Evolutionary conservation across 2,329 filamentous ascomycete genomes (phyloP).

Genomic region (Scedosporium boydii): DNA sequence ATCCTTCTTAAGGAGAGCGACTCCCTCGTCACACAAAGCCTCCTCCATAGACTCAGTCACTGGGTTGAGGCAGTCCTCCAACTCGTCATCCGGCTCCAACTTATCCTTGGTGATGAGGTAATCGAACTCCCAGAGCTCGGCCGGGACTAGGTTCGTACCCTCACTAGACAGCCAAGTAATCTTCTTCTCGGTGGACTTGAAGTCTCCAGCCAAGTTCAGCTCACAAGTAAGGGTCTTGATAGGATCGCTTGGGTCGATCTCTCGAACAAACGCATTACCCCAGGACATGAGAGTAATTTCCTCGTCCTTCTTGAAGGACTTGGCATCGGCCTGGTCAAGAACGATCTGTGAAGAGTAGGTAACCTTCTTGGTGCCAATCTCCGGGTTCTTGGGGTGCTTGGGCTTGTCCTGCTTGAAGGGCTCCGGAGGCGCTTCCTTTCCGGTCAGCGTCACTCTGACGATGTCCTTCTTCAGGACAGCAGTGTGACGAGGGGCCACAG

Average conservation of each 20-base stretch:
- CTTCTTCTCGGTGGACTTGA: constrained; percentile 95
- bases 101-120: constrained; percentile 76
- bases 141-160: constrained; percentile 63
- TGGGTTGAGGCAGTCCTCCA: constrained; percentile 75
- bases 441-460: constrained; percentile 61
- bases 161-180: constrained; percentile 82
- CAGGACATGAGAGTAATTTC: constrained; percentile 96
- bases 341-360: constrained; percentile 65
- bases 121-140: constrained; percentile 54
- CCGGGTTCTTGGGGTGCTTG: constrained; percentile 81
- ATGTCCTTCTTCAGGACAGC: constrained; percentile 61
- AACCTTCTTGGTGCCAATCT: constrained; percentile 78
- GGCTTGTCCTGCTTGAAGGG: constrained; percentile 66
- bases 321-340: constrained; percentile 79
- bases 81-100: constrained; percentile 74
- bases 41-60: constrained; percentile 66
- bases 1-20: constrained; percentile 67
- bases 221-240: constrained; percentile 69
- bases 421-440: constrained; percentile 54
- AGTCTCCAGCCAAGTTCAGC: constrained; percentile 84
- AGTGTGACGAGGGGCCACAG: constrained; percentile 63
- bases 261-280: constrained; percentile 60
- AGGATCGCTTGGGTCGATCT: constrained; percentile 37
- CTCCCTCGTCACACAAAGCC: constrained; percentile 72
- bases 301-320: constrained; percentile 71